Percentiles rank a stretch among this genome's conserved stretches.
These are phyloP conservation scores for Sphaerostilbella broomeana DNA, from an alignment of 2,329 filamentous ascomycete genomes.

Conservation along the genomic window DNA sequence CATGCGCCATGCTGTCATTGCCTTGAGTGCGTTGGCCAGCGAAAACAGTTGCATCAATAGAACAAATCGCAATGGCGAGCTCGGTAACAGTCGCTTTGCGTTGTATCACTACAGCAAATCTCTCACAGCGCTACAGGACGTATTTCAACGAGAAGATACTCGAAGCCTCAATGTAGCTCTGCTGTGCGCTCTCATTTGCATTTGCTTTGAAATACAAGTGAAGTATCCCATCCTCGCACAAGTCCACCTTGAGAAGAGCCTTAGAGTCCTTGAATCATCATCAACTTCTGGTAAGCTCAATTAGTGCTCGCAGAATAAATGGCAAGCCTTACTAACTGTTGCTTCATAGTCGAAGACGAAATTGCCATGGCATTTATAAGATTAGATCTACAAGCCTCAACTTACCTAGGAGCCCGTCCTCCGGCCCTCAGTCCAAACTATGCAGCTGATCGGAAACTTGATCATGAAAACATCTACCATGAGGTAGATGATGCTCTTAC, in stretches of 20 bases:
- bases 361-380: slow-evolving; percentile 12
- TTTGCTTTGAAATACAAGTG: slow-evolving; percentile 17
- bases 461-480: background rate
- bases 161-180: slow-evolving; percentile 12
- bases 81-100: slow-evolving; percentile 8
- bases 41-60: background rate
- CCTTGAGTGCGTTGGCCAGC: slow-evolving; percentile 13
- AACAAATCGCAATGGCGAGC: background rate
- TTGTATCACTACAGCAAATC: slow-evolving; percentile 12
- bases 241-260: slow-evolving; percentile 13
- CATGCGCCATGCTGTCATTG: slow-evolving; percentile 12
- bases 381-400: slow-evolving; percentile 13
- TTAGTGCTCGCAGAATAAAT: too few species aligned
- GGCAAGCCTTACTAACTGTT: too few species aligned
- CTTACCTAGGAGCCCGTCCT: slow-evolving; percentile 12
- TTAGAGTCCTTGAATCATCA: slow-evolving; percentile 9
- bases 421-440: slow-evolving; percentile 8
- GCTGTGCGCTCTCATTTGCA: slow-evolving; percentile 14
- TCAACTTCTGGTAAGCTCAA: background rate
- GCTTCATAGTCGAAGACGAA: slow-evolving; percentile 12
- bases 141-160: slow-evolving; percentile 7
- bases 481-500: background rate
- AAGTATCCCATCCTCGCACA: slow-evolving; percentile 7
- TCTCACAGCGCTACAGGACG: slow-evolving; percentile 9
- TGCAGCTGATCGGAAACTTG: background rate